Evolutionary conservation across 345 rosid species (phyloP).

Genomic region (Citrus medica): DNA sequence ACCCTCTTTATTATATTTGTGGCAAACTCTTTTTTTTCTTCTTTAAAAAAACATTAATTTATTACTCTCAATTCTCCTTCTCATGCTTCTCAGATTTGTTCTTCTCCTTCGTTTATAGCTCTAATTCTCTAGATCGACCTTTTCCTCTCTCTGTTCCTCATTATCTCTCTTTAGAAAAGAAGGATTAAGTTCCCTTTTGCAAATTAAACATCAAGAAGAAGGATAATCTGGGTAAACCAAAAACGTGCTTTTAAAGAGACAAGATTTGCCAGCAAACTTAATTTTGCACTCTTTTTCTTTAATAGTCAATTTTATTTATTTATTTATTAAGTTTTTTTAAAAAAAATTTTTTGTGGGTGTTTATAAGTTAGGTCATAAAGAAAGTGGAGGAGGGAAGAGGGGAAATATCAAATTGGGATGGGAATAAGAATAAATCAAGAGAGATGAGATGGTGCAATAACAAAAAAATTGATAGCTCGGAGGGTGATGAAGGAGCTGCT

Average conservation of each 20-base stretch:
- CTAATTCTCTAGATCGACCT: too few species aligned
- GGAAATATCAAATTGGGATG: slow-evolving; percentile 7
- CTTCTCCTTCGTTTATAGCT: slow-evolving; percentile 6
- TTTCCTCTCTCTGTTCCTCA: too few species aligned
- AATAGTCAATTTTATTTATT: not conserved
- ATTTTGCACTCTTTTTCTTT: not conserved
- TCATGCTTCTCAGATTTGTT: not conserved
- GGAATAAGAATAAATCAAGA: slow-evolving; percentile 21
- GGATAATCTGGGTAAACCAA: slow-evolving; percentile 14
- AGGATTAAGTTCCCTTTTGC: slow-evolving; percentile 22
- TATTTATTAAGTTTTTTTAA: too few species aligned
- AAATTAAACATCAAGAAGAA: slow-evolving; percentile 17
- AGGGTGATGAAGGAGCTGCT: slow-evolving; percentile 22
- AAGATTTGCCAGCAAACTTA: not conserved
- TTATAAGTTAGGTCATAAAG: slow-evolving; percentile 2
- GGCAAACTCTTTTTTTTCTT: not conserved
- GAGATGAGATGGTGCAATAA: slow-evolving; percentile 68
- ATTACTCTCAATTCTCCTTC: not conserved
- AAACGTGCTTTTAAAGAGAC: slow-evolving; percentile 27
- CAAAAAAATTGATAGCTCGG: slow-evolving; percentile 8
- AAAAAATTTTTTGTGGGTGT: too few species aligned
- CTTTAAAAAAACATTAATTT: too few species aligned
- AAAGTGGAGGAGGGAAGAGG: slow-evolving; percentile 15
- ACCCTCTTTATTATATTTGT: slow-evolving; percentile 24
- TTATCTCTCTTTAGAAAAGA: not conserved